Conservation (phyloP, 768 basidiomycete species). For the Lactarius sanguifluus region DNA sequence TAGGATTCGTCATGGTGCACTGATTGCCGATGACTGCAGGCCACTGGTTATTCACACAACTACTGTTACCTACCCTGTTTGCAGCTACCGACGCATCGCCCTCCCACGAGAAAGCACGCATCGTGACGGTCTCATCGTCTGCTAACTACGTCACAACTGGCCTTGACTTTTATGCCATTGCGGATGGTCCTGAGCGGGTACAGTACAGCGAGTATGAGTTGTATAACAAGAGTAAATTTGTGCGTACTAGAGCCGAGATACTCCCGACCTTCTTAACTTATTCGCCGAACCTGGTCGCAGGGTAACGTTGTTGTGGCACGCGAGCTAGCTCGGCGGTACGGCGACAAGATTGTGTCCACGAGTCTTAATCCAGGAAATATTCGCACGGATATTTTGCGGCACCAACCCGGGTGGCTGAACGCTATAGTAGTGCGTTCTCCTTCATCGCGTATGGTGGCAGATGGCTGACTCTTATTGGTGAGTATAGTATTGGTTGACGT, state of each 20-base stretch:
- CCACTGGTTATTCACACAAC: constrained; percentile 58
- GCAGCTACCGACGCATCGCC: constrained; percentile 41
- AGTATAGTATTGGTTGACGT: constrained; percentile 2
- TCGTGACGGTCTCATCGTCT: constrained; percentile 49
- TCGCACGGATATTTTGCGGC: constrained; percentile 17
- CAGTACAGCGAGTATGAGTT: constrained; percentile 18
- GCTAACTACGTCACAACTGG: constrained; percentile 36
- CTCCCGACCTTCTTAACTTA: not conserved
- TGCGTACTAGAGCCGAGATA: constrained; percentile 30
- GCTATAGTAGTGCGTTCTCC: not conserved
- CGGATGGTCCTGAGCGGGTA: constrained; percentile 33
- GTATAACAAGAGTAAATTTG: constrained; percentile 47
- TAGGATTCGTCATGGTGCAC: not conserved
- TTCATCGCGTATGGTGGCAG: not conserved
- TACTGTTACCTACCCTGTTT: constrained; percentile 50
- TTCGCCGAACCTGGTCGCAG: constrained; percentile 14
- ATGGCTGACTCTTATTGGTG: not conserved
- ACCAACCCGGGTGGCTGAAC: not conserved
- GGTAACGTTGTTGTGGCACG: constrained; percentile 46
- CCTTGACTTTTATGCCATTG: constrained; percentile 43
- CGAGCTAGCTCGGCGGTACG: constrained; percentile 50
- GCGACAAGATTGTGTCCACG: constrained; percentile 46
- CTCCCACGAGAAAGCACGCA: constrained; percentile 44
- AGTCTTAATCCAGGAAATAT: constrained; percentile 44
- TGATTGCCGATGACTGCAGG: constrained; percentile 38